Conservation (phyloP, 2,329 filamentous ascomycete species). For the Penicillium verrucosum region DNA sequence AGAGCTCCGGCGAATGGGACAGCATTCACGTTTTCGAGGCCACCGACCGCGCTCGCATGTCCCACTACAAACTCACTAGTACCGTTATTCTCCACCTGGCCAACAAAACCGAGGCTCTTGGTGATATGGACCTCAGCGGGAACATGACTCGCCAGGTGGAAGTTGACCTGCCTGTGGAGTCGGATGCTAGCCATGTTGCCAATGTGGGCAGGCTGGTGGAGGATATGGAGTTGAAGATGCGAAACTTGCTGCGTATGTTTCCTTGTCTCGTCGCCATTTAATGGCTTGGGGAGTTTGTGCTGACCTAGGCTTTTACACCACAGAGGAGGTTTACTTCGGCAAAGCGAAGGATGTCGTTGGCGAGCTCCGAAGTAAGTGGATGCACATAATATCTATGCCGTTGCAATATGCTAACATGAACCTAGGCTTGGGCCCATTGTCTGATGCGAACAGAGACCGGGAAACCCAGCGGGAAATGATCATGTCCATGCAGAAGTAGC, state of each 20-base stretch:
- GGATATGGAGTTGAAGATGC: conserved; percentile 99
- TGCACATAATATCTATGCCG: not conserved
- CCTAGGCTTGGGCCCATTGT: conserved; percentile 68
- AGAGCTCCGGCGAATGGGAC: conserved; percentile 85
- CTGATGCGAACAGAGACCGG: conserved; percentile 77
- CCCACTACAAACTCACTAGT: conserved; percentile 96
- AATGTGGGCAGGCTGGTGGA: conserved; percentile 94
- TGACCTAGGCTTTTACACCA: conserved; percentile 13
- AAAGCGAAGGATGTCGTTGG: conserved; percentile 99
- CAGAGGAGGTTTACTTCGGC: conserved; percentile 96
- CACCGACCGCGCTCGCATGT: conserved; percentile 82
- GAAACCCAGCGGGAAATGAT: conserved; percentile 89
- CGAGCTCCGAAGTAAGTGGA: conserved; percentile 72
- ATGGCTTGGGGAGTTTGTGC: conserved; percentile 6
- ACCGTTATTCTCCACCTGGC: conserved; percentile 92
- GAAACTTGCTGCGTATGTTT: conserved; percentile 72
- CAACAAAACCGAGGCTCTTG: conserved; percentile 64
- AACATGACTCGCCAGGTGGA: conserved; percentile 98
- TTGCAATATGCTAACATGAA: conserved; percentile 12
- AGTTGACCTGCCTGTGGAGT: conserved; percentile 82
- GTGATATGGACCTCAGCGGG: conserved; percentile 86
- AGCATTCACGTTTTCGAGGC: conserved; percentile 98
- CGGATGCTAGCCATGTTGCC: conserved; percentile 88
- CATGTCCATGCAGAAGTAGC: conserved; percentile 51
- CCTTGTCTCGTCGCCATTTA: not conserved